Evolutionary conservation across 2,329 filamentous ascomycete genomes (phyloP).

Genomic region (Claviceps maximensis): DNA sequence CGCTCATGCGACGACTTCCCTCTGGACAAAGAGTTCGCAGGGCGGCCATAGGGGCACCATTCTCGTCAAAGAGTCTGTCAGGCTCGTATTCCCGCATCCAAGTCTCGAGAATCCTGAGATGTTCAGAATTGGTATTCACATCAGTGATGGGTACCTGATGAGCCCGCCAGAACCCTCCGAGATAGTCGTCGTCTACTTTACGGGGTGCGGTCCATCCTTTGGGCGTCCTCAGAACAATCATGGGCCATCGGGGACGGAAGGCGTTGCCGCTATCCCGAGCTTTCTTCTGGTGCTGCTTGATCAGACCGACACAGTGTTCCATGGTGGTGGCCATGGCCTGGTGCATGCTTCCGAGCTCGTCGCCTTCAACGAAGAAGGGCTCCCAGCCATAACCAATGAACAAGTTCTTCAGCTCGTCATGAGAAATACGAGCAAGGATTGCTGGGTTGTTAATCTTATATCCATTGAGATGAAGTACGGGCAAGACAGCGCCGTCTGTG

Average conservation of each 20-base stretch:
- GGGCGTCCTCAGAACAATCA: slow-evolving; percentile 64
- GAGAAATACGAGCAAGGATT: slow-evolving; percentile 57
- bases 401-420: slow-evolving; percentile 56
- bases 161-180: slow-evolving; percentile 66
- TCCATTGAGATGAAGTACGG: slow-evolving; percentile 66
- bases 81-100: slow-evolving; percentile 72
- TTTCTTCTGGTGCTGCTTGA: slow-evolving; percentile 55
- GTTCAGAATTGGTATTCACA: slow-evolving; percentile 48
- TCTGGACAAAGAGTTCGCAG: slow-evolving; percentile 51
- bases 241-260: slow-evolving; percentile 61
- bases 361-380: slow-evolving; percentile 69
- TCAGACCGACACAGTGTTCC: slow-evolving; percentile 58
- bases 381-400: slow-evolving; percentile 67
- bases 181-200: slow-evolving; percentile 55
- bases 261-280: slow-evolving; percentile 57
- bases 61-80: slow-evolving; percentile 53
- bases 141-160: slow-evolving; percentile 69
- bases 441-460: slow-evolving; percentile 81
- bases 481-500: slow-evolving; percentile 63
- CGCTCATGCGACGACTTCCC: slow-evolving; percentile 59
- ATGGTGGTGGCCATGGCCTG: slow-evolving; percentile 70
- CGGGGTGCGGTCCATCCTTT: slow-evolving; percentile 72
- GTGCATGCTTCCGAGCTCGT: slow-evolving; percentile 61
- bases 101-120: slow-evolving; percentile 54
- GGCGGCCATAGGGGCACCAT: slow-evolving; percentile 49